Evolutionary conservation across 495 filamentous ascomycete genomes (phyloP).

Genomic region (Podospora pseudopauciseta): DNA sequence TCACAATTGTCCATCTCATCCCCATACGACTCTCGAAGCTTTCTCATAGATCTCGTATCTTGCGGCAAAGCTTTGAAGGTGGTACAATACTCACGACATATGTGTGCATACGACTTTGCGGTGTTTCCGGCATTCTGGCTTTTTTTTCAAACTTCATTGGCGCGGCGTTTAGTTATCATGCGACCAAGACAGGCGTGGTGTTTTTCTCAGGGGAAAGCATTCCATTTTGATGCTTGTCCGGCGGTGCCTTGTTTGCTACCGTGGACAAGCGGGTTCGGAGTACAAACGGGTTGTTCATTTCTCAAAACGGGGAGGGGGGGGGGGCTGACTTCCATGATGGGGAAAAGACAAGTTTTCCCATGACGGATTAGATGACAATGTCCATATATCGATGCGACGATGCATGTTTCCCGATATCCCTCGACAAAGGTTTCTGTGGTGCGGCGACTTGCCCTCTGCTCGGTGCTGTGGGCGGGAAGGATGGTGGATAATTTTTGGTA

Average conservation of each 20-base stretch:
- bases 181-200: constrained; percentile 6
- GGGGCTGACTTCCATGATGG: not conserved
- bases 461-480: not conserved
- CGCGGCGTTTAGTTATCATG: constrained; percentile 15
- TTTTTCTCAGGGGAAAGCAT: constrained; percentile 6
- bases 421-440: not conserved
- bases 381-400: not conserved
- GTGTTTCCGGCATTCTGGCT: not conserved
- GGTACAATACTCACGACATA: not conserved
- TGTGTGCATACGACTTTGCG: constrained; percentile 3
- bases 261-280: constrained; percentile 8
- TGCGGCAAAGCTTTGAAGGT: not conserved
- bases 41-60: not conserved
- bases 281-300: not conserved
- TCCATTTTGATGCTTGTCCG: constrained; percentile 3
- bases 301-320: not conserved
- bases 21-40: not conserved
- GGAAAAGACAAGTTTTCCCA: not conserved
- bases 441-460: not conserved
- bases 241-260: constrained; percentile 11
- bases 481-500: not conserved
- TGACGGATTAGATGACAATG: not conserved
- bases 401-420: not conserved
- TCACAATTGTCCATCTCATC: not conserved
- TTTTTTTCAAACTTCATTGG: constrained; percentile 11